phyloP scores from a whole-genome alignment of 208 protist genomes.

The Lotmaria passim region DNA sequence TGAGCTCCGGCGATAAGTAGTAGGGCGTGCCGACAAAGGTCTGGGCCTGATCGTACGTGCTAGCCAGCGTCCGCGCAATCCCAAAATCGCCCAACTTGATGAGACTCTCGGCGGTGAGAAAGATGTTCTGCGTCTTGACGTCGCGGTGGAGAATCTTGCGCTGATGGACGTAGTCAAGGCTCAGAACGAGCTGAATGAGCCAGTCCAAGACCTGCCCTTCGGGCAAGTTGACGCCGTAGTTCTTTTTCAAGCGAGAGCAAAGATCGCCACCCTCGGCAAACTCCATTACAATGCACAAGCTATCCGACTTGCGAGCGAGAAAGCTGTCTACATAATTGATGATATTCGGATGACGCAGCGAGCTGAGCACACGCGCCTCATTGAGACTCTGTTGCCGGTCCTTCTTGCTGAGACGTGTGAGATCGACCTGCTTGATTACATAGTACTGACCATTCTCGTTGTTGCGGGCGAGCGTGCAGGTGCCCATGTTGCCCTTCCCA shows the following conservation, averaged over 20 bases:
- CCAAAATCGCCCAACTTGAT: slow-evolving; percentile 96
- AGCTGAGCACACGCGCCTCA: slow-evolving; percentile 88
- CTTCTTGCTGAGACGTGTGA: slow-evolving; percentile 88
- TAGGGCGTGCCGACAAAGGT: slow-evolving; percentile 96
- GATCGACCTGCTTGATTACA: slow-evolving; percentile 94
- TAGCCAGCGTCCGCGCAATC: slow-evolving; percentile 89
- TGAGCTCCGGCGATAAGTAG: slow-evolving; percentile 94
- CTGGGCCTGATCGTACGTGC: slow-evolving; percentile 92
- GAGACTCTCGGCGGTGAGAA: slow-evolving; percentile 86
- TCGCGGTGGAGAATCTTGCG: slow-evolving; percentile 94
- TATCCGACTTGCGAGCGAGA: slow-evolving; percentile 84
- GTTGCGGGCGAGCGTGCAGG: slow-evolving; percentile 89
- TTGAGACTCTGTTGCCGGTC: slow-evolving; percentile 92
- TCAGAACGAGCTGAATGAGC: slow-evolving; percentile 91
- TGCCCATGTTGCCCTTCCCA: slow-evolving; percentile 95
- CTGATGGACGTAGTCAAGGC: slow-evolving; percentile 91
- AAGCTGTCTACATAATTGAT: slow-evolving; percentile 95
- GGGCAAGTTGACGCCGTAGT: slow-evolving; percentile 76
- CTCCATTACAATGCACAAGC: slow-evolving; percentile 95
- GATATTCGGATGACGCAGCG: slow-evolving; percentile 94
- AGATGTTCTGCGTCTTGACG: slow-evolving; percentile 95
- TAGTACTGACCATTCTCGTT: slow-evolving; percentile 93
- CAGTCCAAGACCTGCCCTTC: slow-evolving; percentile 89
- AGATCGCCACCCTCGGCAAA: slow-evolving; percentile 92
- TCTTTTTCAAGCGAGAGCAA: slow-evolving; percentile 76